phyloP scores from a whole-genome alignment of 2,329 filamentous ascomycete genomes.

The Hypoxylon sp. region DNA sequence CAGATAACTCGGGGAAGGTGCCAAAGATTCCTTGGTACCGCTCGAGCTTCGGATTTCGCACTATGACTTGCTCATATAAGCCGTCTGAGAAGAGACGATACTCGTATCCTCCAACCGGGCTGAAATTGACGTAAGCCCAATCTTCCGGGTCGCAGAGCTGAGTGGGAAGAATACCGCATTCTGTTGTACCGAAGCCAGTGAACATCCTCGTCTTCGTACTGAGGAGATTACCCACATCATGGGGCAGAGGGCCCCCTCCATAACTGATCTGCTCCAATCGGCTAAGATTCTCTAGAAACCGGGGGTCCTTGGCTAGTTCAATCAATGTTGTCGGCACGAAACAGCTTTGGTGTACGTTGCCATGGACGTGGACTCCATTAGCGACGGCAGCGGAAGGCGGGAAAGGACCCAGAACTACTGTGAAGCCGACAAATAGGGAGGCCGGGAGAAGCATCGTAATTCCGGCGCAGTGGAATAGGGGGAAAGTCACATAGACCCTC shows the following conservation, averaged over 20 bases:
- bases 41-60: conserved; percentile 48
- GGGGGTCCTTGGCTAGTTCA: conserved; percentile 38
- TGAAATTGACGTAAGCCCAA: conserved; percentile 52
- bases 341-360: conserved; percentile 11
- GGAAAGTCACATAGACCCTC: conserved; percentile 35
- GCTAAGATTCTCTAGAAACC: conserved; percentile 44
- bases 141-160: conserved; percentile 48
- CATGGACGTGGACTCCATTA: neutral
- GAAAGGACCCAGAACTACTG: conserved; percentile 25
- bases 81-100: conserved; percentile 3
- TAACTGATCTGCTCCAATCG: conserved; percentile 48
- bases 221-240: conserved; percentile 52
- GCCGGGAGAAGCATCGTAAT: conserved; percentile 32
- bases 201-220: conserved; percentile 47
- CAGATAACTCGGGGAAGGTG: conserved; percentile 58
- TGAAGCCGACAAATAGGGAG: conserved; percentile 24
- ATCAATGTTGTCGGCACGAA: conserved; percentile 12
- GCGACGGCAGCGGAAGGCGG: conserved; percentile 21
- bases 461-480: conserved; percentile 46
- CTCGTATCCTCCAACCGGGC: neutral
- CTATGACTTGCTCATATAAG: conserved; percentile 48
- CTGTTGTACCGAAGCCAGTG: conserved; percentile 54
- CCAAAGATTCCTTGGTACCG: conserved; percentile 57
- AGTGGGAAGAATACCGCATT: conserved; percentile 46
- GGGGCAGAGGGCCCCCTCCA: conserved; percentile 53